phyloP scores from a whole-genome alignment of 2,329 filamentous ascomycete genomes.

The Cytospora mali region DNA sequence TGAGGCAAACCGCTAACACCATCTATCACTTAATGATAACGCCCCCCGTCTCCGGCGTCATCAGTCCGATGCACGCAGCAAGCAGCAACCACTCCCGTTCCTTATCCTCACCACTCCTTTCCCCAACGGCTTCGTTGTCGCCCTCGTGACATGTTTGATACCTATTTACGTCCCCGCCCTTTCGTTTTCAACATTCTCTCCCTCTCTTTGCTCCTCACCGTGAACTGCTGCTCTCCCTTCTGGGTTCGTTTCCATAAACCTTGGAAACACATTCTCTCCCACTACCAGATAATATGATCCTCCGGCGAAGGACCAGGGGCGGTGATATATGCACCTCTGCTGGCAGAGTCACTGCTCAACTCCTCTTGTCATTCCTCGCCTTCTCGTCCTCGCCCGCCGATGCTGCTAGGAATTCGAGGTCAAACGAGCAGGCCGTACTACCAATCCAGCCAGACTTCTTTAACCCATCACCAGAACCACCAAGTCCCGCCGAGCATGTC shows the following conservation, averaged over 20 bases:
- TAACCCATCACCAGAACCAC: slow-evolving; percentile 44
- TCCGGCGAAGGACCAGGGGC: slow-evolving; percentile 34
- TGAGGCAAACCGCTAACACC: not conserved
- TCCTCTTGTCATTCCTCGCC: slow-evolving; percentile 70
- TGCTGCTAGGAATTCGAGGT: slow-evolving; percentile 34
- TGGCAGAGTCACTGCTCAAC: slow-evolving; percentile 62
- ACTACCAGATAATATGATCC: slow-evolving; percentile 33
- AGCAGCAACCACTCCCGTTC: not conserved
- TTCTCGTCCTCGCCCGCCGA: slow-evolving; percentile 49
- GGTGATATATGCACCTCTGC: slow-evolving; percentile 53
- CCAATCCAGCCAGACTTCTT: slow-evolving; percentile 45
- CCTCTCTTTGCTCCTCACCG: not conserved
- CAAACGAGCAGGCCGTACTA: slow-evolving; percentile 47
- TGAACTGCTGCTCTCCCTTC: not conserved
- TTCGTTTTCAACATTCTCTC: not conserved
- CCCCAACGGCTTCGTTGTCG: not conserved
- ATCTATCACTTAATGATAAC: not conserved
- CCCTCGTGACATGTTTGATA: not conserved
- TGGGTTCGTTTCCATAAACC: not conserved
- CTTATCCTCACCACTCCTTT: not conserved
- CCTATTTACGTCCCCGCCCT: not conserved
- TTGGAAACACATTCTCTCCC: not conserved
- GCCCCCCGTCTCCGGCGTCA: not conserved
- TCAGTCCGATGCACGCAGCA: not conserved
- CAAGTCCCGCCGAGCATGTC: slow-evolving; percentile 55